phyloP scores from a whole-genome alignment of 2,329 filamentous ascomycete genomes.

The Neurospora sp. region DNA sequence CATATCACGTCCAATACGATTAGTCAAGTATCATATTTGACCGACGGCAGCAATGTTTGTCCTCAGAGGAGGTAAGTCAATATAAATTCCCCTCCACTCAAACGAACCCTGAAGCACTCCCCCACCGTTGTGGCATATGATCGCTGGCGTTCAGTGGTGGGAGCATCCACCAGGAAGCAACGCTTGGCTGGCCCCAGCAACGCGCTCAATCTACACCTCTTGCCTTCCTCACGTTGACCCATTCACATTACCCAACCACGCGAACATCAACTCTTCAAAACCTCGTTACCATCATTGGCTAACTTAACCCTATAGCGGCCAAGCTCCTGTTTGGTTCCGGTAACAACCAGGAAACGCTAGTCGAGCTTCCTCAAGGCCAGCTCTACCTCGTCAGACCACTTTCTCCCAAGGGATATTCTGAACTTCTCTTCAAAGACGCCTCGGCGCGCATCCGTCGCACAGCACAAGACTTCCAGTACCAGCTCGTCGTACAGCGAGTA shows the following conservation, averaged over 20 bases:
- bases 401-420: constrained; percentile 94
- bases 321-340: constrained; percentile 80
- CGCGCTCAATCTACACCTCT: background rate
- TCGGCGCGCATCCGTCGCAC: constrained; percentile 86
- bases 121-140: background rate
- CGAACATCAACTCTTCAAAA: background rate
- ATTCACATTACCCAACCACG: background rate
- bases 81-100: background rate
- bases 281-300: constrained; percentile 1
- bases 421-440: constrained; percentile 97
- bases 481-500: constrained; percentile 89
- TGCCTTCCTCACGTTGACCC: background rate
- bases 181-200: background rate
- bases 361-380: constrained; percentile 90
- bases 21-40: background rate
- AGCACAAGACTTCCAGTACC: constrained; percentile 92
- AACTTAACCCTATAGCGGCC: constrained; percentile 48
- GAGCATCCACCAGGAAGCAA: background rate
- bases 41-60: constrained; percentile 28
- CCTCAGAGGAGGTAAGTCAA: constrained; percentile 33
- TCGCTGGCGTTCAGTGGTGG: background rate
- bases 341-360: constrained; percentile 79
- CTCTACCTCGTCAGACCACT: constrained; percentile 93
- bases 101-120: background rate
- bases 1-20: background rate